phyloP scores from a whole-genome alignment of 2,329 filamentous ascomycete species.

The Paraphoma sp. region DNA sequence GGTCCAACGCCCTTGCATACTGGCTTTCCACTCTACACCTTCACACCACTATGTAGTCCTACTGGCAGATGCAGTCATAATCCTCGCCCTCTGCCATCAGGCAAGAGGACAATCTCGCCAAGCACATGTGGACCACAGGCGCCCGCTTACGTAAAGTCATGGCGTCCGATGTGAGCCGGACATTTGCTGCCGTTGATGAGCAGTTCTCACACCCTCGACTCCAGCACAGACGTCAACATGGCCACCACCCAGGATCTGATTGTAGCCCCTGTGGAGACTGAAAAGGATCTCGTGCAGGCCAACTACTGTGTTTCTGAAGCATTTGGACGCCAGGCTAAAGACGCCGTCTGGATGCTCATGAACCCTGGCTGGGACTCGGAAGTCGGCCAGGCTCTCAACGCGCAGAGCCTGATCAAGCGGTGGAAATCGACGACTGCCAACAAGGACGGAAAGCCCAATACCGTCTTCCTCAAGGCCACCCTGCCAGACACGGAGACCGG shows the following conservation, averaged over 20 bases:
- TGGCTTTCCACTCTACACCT: too few species aligned
- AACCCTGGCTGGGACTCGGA: constrained; percentile 64
- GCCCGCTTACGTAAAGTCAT: constrained; percentile 1
- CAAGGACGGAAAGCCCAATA: constrained; percentile 56
- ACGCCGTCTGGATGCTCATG: constrained; percentile 59
- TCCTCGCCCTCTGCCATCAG: too few species aligned
- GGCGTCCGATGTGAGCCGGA: neutral
- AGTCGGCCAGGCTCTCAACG: constrained; percentile 49
- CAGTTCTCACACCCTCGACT: neutral
- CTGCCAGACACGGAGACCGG: constrained; percentile 42
- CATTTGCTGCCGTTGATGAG: too few species aligned
- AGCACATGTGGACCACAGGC: neutral
- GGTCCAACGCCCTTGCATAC: neutral
- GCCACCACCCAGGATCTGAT: constrained; percentile 15
- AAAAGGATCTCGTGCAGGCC: constrained; percentile 31
- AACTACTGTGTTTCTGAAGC: constrained; percentile 46
- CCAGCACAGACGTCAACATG: constrained; percentile 12
- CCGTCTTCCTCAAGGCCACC: constrained; percentile 62
- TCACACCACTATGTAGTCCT: too few species aligned
- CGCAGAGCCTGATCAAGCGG: constrained; percentile 49
- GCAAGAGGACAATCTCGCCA: too few species aligned
- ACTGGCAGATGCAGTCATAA: too few species aligned
- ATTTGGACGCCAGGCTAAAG: constrained; percentile 60
- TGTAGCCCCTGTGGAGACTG: constrained; percentile 24
- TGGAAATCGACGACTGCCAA: constrained; percentile 53